Base-by-base conservation (phyloP, 108 stramenopile species). In the Fistulifera pelliculosa region DNA sequence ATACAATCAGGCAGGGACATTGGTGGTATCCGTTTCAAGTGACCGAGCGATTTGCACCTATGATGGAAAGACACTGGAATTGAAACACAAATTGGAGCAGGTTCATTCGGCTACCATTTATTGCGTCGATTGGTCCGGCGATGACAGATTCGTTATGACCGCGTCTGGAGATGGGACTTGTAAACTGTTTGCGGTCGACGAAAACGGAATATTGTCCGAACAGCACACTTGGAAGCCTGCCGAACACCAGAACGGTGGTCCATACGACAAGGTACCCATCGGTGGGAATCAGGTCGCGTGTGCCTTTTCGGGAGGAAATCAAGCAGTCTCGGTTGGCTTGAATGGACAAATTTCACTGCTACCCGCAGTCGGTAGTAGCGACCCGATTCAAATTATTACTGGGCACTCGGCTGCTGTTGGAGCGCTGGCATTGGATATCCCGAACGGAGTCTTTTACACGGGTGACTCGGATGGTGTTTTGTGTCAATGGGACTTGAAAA, bases 81-180 rank as follows among this genome's bases (percentile, higher is more conserved):
- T 83, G 25, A 65, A 66, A 18, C 38, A 58, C 42, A 72, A 71
- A 45, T 26, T 78, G 57, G 74, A 79, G 24, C 60, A 65, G 31
- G 70, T 79, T 19, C 93, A 91, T 61, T 47, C 60, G 16, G 90
- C 84, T 27, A 82, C 82, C 50, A 90, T 98, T 52, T 98, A 91
- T 68, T 68, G 79, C 13, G 85, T 91, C 59, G 75, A 86, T 3
- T 96, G 90, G 81, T 71, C 65, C 60, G 54, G 76, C 13, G 79
- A 77, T 54, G 80, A 84, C n/a, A 68, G 72, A 6, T 56, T 69
- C 45, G 31, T 98, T 2, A 64, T 92, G 17, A 98, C 97, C 0
- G 77, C 91, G 27, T 82, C 85, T 0, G 94, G 95, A 11, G 95
- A 98, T 73, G 96, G 96, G 25, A 94, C 87, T 25, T 81, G 75